Evolutionary conservation across 768 basidiomycete genomes (phyloP).

Genomic region (Naganishia onofrii): DNA sequence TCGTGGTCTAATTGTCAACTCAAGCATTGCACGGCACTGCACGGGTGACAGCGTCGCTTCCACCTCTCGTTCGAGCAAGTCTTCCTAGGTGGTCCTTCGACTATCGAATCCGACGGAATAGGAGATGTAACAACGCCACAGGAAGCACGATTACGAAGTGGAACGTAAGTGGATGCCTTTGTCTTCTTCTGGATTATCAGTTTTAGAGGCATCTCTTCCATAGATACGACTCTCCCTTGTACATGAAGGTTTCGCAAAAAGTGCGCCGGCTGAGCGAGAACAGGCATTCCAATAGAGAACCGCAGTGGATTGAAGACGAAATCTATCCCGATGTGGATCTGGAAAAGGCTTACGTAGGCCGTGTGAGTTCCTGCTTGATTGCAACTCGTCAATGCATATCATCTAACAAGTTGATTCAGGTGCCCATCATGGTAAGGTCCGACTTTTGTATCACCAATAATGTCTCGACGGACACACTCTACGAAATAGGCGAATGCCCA

Average conservation of each 20-base stretch:
- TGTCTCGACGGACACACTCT: slow-evolving; percentile 66
- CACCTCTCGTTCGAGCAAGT: slow-evolving; percentile 98
- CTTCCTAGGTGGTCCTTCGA: slow-evolving; percentile 88
- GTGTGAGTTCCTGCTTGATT: slow-evolving; percentile 35
- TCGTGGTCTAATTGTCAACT: background rate
- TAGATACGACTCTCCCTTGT: slow-evolving; percentile 32
- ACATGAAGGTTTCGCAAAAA: slow-evolving; percentile 37
- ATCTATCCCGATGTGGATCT: slow-evolving; percentile 22
- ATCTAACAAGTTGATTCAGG: slow-evolving; percentile 56
- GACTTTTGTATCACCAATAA: slow-evolving; percentile 87
- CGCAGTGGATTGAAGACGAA: slow-evolving; percentile 24
- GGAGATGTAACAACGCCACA: slow-evolving; percentile 93
- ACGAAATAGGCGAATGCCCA: slow-evolving; percentile 94
- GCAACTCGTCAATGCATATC: background rate
- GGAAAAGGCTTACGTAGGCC: slow-evolving; percentile 35
- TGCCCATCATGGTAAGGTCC: slow-evolving; percentile 97
- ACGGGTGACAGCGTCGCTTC: slow-evolving; percentile 67
- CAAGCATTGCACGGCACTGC: background rate
- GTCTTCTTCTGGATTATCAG: background rate
- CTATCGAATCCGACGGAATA: slow-evolving; percentile 86
- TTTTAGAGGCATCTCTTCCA: background rate
- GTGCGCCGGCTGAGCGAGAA: slow-evolving; percentile 62
- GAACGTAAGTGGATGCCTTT: slow-evolving; percentile 60
- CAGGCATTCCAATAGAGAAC: slow-evolving; percentile 10
- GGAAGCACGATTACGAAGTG: slow-evolving; percentile 87